Conservation (phyloP, 1,284 basidiomycete species). For the Rhodotorula sp. region DNA sequence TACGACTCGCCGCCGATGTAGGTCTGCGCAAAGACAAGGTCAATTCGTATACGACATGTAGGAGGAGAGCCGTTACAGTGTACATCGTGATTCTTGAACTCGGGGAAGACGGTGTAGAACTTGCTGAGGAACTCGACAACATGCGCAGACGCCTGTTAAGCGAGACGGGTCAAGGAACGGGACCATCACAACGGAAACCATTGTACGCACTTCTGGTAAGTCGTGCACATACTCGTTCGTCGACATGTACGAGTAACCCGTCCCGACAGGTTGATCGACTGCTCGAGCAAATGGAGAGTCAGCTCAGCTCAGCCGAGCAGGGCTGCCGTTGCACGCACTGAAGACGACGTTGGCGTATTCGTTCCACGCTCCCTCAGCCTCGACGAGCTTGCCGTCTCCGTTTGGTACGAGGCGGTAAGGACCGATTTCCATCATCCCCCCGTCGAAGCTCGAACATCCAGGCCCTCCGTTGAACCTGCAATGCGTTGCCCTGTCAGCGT, state of each 20-base stretch:
- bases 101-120: conserved; percentile 88
- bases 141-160: conserved; percentile 69
- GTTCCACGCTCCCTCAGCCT: conserved; percentile 91
- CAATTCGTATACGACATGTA: conserved; percentile 1
- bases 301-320: not conserved
- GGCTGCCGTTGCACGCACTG: conserved; percentile 55
- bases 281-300: not conserved
- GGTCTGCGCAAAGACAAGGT: conserved; percentile 59
- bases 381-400: conserved; percentile 71
- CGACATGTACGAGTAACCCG: conserved; percentile 85
- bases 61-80: conserved; percentile 47
- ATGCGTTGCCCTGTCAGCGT: not conserved
- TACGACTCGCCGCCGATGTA: conserved; percentile 91
- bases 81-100: conserved; percentile 78
- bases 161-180: no score
- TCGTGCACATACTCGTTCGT: conserved; percentile 82
- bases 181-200: not conserved
- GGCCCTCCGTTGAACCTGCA: conserved; percentile 64
- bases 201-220: conserved; percentile 61
- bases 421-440: conserved; percentile 91
- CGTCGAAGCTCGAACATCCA: conserved; percentile 98
- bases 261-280: conserved; percentile 97
- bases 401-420: conserved; percentile 64
- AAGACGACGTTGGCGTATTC: conserved; percentile 97
- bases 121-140: conserved; percentile 79